A percentile compares a stretch with the other conserved stretches of the same genome.
Conservation (phyloP, 768 basidiomycete genomes). For the Trametes villosa region DNA sequence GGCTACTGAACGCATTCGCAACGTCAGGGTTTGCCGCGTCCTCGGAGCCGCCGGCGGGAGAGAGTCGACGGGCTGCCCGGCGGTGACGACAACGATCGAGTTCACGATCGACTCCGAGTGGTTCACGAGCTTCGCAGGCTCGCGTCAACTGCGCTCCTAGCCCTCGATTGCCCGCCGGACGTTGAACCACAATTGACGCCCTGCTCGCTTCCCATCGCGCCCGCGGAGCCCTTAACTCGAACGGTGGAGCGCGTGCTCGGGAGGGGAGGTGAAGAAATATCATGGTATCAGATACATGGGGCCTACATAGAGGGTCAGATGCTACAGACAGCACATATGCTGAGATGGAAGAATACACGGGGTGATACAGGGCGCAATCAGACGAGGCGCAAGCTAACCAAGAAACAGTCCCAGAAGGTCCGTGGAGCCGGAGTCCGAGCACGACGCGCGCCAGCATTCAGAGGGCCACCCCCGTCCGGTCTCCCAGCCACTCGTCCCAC, state of each 20-base stretch:
- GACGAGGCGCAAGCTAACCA: slow-evolving; percentile 1
- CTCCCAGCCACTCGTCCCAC: slow-evolving; percentile 33
- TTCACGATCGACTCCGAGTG: background rate
- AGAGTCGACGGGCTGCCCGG: background rate
- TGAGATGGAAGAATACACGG: slow-evolving; percentile 6
- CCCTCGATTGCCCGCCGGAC: too few species aligned
- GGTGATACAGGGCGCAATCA: slow-evolving; percentile 6
- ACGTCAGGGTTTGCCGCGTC: background rate
- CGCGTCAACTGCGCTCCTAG: too few species aligned
- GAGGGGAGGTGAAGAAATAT: background rate
- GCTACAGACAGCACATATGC: slow-evolving; percentile 20
- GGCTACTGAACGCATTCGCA: slow-evolving; percentile 9
- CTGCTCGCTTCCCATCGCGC: too few species aligned
- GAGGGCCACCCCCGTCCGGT: slow-evolving; percentile 19
- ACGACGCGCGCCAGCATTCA: background rate
- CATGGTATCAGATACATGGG: background rate
- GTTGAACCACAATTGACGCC: too few species aligned
- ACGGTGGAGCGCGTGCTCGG: background rate
- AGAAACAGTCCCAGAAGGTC: background rate
- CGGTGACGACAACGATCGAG: background rate
- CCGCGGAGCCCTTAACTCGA: too few species aligned
- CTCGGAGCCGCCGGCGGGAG: background rate
- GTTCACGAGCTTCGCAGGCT: too few species aligned
- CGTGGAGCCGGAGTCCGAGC: slow-evolving; percentile 6
- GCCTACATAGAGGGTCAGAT: slow-evolving; percentile 9